Conservation (phyloP, 345 rosid genomes). For the Raphanus raphanistrum region DNA sequence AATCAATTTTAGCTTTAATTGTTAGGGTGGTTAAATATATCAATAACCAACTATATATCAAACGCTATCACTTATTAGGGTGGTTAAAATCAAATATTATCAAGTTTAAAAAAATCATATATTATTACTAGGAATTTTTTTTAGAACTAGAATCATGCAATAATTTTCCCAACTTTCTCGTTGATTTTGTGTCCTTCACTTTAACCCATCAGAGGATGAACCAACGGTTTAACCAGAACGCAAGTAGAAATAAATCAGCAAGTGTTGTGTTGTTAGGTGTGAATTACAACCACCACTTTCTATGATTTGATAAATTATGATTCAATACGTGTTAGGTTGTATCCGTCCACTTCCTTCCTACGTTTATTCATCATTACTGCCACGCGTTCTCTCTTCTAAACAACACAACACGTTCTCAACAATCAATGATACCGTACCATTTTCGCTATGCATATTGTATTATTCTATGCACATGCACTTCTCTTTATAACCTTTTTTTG, state of each 20-base stretch:
- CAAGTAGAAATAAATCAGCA: not conserved
- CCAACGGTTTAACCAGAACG: not conserved
- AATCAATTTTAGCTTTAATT: too few relatives aligned
- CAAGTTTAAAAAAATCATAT: not conserved
- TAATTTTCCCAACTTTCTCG: not conserved
- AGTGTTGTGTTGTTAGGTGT: not conserved
- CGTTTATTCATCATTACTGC: not conserved
- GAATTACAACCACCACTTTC: not conserved
- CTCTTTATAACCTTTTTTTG: not conserved
- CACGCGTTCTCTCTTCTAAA: slow-evolving; percentile 15
- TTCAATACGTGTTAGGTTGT: slow-evolving; percentile 21
- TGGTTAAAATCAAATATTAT: not conserved
- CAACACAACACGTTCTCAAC: slow-evolving; percentile 6
- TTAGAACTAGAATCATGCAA: not conserved
- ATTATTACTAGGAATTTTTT: not conserved
- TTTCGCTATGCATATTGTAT: not conserved
- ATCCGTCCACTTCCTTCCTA: slow-evolving; percentile 11
- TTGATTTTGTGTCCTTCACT: not conserved
- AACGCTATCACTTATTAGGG: too few relatives aligned
- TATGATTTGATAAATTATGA: not conserved
- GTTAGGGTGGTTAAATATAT: too few relatives aligned
- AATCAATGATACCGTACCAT: not conserved
- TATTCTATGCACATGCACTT: not conserved
- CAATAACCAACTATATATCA: too few relatives aligned
- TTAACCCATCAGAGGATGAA: not conserved